Evolutionary conservation across 2,329 filamentous ascomycete species (phyloP), one percentile per base, ranked within the genome.

Genomic region (Scedosporium minutisporum): DNA sequence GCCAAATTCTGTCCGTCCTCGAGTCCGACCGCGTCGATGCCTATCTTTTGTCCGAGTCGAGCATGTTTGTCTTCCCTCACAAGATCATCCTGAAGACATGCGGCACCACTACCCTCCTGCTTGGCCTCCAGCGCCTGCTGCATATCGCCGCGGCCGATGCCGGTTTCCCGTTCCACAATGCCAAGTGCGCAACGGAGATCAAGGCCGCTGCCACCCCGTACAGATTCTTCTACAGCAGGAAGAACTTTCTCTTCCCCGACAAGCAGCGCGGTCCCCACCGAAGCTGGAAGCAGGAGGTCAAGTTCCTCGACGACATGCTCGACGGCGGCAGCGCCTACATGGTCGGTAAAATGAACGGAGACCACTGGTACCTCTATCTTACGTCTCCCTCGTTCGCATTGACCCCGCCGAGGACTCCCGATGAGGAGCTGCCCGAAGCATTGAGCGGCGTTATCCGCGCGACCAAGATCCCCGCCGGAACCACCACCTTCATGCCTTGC

Each of bases 11-110:
- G 63, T 99, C 95, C 3, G 89, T 96, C 65, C 85, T 99, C 66
- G 88, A 93, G 73, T 96, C 93, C 25, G 92, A 96, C 66, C 88
- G 93, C 72, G 89, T 97, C 69, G 95, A 99, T 72, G 93, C 95
- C 67, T 99, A 99, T 73, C 86, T 99, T 6, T 83, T 99, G 63
- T 99, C 95, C 66, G 95, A 99, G 78, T 97, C 95, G 48, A 97
- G 95, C 89, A 96, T 99, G 93, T 99, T 99, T 74, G 91, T 99
- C 69, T 99, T 96, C 76, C 92, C 93, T n/a, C 95, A 99, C 84
- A 99, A 99, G 82, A 84, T 99, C 66, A 96, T 99, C 65, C 81
- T 99, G 68, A 99, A 99, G 85, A 99, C 95, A 6, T 99, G 95
- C 71, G 95, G 95, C 65, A 99, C 95, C 25, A 99, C 95, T 14